Base-by-base conservation (phyloP, 2,329 filamentous ascomycete genomes). In the Rutstroemia sp. region DNA sequence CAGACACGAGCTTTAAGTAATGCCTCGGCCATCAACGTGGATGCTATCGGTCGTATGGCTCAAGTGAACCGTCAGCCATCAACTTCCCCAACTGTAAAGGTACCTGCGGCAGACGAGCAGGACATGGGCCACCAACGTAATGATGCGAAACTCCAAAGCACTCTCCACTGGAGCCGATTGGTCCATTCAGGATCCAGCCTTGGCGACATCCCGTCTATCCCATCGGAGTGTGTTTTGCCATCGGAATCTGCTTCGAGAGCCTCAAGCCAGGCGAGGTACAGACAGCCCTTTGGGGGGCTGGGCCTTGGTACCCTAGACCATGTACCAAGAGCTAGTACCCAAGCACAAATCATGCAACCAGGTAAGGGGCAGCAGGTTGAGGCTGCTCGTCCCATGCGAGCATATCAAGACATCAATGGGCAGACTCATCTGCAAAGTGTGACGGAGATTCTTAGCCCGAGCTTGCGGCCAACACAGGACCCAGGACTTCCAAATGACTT, bases 161-260 rank as follows among this genome's bases (percentile, higher is more conserved):
- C 66, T 7, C 51, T 65, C 36, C 62, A 64, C 57, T 68, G 63
- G 63, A 62, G 62, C 39, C 59, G 59, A 25, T 61, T 60, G 51
- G 58, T 64, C 8, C 57, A 65, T 57, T 61, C 66, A 49, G 64
- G 62, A 46, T 60, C 63, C 3, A 52, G 23, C 16, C 44, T 59
- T 17, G 60, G 47, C 54, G 62, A 65, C 14, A 47, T 71, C 5
- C 69, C 69, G 38, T 64, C 68, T 25, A 71, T 71, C 48, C 69
- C 69, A 14, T 69, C 68, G 6, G 67, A 71, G 50, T 70, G 68
- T 60, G 57, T 70, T n/a, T 59, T 70, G 8, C 66, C 67, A 10
- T 69, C 67, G 14, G 65, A 69, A n/a, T 63, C 59, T 60, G 66
- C 62, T 46, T 69, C 67, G 23, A 57, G 60, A 50, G 60, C 59